Evolutionary conservation across 495 filamentous ascomycete genomes (phyloP), one percentile per base, ranked within the genome.

Genomic region (Aspergillus baeticus): DNA sequence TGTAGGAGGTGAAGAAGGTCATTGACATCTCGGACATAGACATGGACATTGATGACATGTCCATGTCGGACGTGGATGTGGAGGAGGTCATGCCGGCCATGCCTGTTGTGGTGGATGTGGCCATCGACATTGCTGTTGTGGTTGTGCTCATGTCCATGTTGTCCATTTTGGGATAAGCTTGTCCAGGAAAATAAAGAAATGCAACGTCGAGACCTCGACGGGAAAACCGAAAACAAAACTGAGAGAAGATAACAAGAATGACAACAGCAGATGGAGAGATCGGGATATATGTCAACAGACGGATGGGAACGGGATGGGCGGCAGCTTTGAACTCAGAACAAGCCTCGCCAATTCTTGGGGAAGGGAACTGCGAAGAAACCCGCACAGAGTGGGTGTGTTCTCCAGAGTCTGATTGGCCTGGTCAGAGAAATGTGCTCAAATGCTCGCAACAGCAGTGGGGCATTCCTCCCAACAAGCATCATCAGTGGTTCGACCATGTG

Each of bases 11-110:
- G 55, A 70, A 70, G 57, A 70, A 70, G 10, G 60, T 64, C 67
- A 70, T 70, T 17, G 57, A 37, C 67, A 69, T 68, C 15, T 58
- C 54, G n/a, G 66, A 58, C 65, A 65, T 68, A 44, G 51, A 52
- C 63, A 65, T 64, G 6, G 61, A 51, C 43, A n/a, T n/a, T n/a
- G n/a, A n/a, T n/a, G 37, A 54, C 60, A 63, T 66, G 51, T 56
- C 58, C 58, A 63, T 63, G 6, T 45, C 52, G 0, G 58, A 55
- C 41, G 45, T 57, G 45, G 48, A 51, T 26, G 55, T 52, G 15
- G 55, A 58, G 4, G 26, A 29, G 26, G 26, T 8, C 26, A 29
- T 29, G 26, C 26, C 8, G 26, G 3, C 36, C 50, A 53, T 42
- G 0, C 35, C 37, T 14, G 48, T 36, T 22, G 44, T 45, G 5